Evolutionary conservation across 75 land plant species (phyloP), one percentile per base, ranked within the genome.

Genomic region (Isoetes taiwanensis): DNA sequence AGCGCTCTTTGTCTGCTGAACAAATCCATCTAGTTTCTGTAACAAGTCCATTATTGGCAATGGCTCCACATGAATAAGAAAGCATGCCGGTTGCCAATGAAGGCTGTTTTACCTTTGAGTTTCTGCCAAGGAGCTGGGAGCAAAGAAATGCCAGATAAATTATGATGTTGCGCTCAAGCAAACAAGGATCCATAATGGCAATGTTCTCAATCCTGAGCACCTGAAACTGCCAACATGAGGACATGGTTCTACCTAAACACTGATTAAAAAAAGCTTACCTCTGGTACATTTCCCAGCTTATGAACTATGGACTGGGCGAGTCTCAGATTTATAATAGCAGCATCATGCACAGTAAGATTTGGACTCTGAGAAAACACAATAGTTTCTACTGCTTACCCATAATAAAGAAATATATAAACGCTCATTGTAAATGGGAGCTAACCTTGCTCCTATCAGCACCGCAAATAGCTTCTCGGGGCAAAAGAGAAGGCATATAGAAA

Each of bases 131-230:
- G 34, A 86, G 59, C 34, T 66, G 69, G 5, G 72, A 41, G 56
- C 68, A 61, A n/a, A 87, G 66, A 54, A 83, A 80, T 5, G 74
- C 70, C 38, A 83, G 40, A 28, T 78, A 43, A 64, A 87, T 71
- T 28, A 80, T 63, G 40, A 80, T 71, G 57, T 72, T 78, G 28
- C 68, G 60, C 32, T 77, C 86, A 69, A 74, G 75, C 24, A 59
- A 61, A 12, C 66, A 68, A 20, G 69, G 70, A 59, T 72, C 78
- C 30, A 62, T 61, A 38, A 79, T 81, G 28, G 80, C 65, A 25
- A 80, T 43, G 53, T 86, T 78, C 52, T 71, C 57, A 16, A 59
- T 34, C 56, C 72, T 75, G 32, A 82, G 62, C 37, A 86, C 72
- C 93, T 86, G 71, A 12, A 40, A 29, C 53, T 25, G n/a, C 63